Conservation (phyloP, 176 grass and related monocot species). For the Musa acuminata region DNA sequence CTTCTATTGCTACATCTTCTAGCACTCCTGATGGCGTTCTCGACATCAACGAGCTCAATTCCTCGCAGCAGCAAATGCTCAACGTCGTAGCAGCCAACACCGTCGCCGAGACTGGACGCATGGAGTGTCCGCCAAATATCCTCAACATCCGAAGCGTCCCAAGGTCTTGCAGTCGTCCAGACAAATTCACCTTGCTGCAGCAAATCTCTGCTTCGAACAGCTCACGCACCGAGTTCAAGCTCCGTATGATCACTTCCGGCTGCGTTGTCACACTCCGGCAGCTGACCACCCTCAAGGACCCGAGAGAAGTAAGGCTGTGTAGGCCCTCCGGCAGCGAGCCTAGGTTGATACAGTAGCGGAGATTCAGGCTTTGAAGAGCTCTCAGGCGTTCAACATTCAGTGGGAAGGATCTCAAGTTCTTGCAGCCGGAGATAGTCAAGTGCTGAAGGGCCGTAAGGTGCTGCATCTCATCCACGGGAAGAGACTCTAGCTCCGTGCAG, state of each 20-base stretch:
- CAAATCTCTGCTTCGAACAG: conserved; percentile 21
- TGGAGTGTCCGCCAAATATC: conserved; percentile 3
- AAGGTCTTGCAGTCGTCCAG: conserved; percentile 17
- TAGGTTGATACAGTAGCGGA: conserved; percentile 20
- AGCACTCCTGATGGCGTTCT: conserved; percentile 13
- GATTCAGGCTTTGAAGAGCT: conserved; percentile 13
- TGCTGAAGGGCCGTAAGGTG: conserved; percentile 17
- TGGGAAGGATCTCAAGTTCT: background rate
- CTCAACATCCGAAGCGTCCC: conserved; percentile 16
- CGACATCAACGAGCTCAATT: conserved; percentile 10
- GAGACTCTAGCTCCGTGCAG: conserved; percentile 15
- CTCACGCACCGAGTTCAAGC: conserved; percentile 18
- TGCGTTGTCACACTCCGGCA: conserved; percentile 22
- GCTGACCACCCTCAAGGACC: conserved; percentile 9
- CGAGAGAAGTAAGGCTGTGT: background rate
- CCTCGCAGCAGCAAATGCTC: conserved; percentile 17
- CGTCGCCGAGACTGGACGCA: background rate
- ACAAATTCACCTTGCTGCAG: conserved; percentile 8
- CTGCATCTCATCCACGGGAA: conserved; percentile 21
- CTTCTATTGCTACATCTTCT: conserved; percentile 10
- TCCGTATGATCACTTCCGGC: conserved; percentile 8
- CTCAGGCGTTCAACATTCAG: conserved; percentile 10
- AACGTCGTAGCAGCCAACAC: conserved; percentile 13
- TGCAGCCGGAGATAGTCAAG: conserved; percentile 8
- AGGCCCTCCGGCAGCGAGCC: conserved; percentile 13